phyloP scores from a whole-genome alignment of 192 early-diverging fungal species.

The Allomyces macrogynus region DNA sequence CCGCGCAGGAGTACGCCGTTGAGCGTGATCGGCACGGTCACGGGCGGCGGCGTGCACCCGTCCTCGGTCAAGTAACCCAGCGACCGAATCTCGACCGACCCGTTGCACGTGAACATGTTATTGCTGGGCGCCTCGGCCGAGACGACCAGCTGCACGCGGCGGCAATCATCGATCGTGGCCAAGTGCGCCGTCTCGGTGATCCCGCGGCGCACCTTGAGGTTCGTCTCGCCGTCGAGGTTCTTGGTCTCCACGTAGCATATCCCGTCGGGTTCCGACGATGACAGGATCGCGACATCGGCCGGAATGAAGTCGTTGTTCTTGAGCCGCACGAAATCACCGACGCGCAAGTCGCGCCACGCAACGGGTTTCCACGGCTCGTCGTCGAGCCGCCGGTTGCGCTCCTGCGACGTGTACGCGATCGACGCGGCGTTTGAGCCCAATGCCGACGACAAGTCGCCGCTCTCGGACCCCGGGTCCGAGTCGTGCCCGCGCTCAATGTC shows the following conservation, averaged over 20 bases:
- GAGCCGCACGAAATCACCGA: slow-evolving; percentile 79
- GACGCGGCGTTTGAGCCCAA: too few species aligned
- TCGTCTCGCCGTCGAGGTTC: slow-evolving; percentile 93
- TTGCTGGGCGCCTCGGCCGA: slow-evolving; percentile 58
- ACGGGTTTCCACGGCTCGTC: neutral
- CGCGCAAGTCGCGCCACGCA: slow-evolving; percentile 47
- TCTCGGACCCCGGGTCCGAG: neutral
- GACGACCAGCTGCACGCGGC: slow-evolving; percentile 33
- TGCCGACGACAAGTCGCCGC: neutral
- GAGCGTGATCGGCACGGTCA: slow-evolving; percentile 45
- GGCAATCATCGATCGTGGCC: slow-evolving; percentile 52
- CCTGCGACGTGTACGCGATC: too few species aligned
- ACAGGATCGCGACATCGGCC: slow-evolving; percentile 61
- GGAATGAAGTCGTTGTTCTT: slow-evolving; percentile 65
- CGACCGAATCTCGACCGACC: slow-evolving; percentile 27
- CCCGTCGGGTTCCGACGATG: slow-evolving; percentile 54
- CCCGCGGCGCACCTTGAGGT: slow-evolving; percentile 62
- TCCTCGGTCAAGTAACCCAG: neutral
- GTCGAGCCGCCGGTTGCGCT: too few species aligned
- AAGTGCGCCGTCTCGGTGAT: slow-evolving; percentile 44
- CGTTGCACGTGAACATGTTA: slow-evolving; percentile 57
- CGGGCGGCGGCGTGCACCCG: neutral
- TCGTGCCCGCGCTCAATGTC: neutral
- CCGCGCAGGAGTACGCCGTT: slow-evolving; percentile 72
- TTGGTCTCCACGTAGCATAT: slow-evolving; percentile 82